phyloP scores from a whole-genome alignment of 1,284 basidiomycete species.

The Tilletia caries region DNA sequence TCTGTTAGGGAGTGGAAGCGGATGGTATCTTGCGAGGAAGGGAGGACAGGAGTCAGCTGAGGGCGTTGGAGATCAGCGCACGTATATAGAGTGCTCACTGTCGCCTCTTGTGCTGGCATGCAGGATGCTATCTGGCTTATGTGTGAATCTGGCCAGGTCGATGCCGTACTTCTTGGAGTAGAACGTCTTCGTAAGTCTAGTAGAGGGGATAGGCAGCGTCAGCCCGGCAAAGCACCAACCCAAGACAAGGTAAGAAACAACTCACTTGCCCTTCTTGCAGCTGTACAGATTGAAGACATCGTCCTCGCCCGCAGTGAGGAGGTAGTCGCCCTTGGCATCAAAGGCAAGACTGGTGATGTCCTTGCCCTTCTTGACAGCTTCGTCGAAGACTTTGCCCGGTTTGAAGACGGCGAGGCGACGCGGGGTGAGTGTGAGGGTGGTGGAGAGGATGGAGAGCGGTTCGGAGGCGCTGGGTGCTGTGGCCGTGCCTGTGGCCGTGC shows the following conservation, averaged over 20 bases:
- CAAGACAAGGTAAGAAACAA: conserved; percentile 27
- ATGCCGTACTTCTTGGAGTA: conserved; percentile 96
- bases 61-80: not conserved
- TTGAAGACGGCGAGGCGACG: conserved; percentile 60
- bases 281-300: conserved; percentile 87
- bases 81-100: conserved; percentile 52
- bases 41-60: not conserved
- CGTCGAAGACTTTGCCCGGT: conserved; percentile 76
- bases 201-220: not conserved
- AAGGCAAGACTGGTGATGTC: conserved; percentile 76
- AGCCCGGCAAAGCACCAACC: not conserved
- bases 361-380: conserved; percentile 55
- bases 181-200: conserved; percentile 66
- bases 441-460: not conserved
- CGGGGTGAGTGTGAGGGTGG: conserved; percentile 23
- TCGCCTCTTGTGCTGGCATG: conserved; percentile 94
- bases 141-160: conserved; percentile 88
- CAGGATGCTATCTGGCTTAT: conserved; percentile 76
- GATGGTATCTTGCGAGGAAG: conserved; percentile 63
- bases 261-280: conserved; percentile 85
- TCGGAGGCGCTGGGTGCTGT: conserved; percentile 2
- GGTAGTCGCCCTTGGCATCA: conserved; percentile 80
- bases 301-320: conserved; percentile 87
- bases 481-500: conserved; percentile 7
- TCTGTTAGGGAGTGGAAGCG: conserved; percentile 92